phyloP scores from a whole-genome alignment of 2,329 filamentous ascomycete genomes.

The Botrytis squamosa region DNA sequence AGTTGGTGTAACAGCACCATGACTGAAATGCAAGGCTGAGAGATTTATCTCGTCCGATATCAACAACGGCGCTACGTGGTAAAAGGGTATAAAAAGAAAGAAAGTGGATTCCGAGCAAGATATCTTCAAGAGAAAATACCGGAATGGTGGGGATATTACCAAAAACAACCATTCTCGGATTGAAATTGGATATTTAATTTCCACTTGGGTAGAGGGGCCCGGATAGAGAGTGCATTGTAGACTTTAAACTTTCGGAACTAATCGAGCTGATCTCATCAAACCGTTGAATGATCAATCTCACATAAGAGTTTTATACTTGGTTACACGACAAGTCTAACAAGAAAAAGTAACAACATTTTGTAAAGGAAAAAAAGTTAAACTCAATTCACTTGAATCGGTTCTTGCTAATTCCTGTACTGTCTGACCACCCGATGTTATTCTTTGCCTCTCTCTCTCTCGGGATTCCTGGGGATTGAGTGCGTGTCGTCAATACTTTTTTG shows the following conservation, averaged over 20 bases:
- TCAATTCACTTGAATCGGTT: constrained; percentile 8
- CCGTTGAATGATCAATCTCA: constrained; percentile 3
- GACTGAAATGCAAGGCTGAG: constrained; percentile 22
- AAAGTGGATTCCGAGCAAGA: neutral
- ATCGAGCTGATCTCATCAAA: neutral
- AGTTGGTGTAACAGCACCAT: neutral
- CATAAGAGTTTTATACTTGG: neutral
- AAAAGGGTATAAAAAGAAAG: constrained; percentile 3
- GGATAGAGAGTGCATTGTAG: neutral
- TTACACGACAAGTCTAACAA: neutral
- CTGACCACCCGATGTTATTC: neutral
- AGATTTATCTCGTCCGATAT: constrained; percentile 7
- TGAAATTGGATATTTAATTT: neutral
- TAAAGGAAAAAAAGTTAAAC: neutral
- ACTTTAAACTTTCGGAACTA: neutral
- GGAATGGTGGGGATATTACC: neutral
- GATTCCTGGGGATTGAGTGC: neutral
- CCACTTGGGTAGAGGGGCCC: neutral
- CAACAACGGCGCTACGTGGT: neutral
- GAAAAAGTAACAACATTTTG: neutral
- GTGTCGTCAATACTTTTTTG: neutral
- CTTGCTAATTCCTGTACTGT: neutral
- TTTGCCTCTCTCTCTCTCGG: neutral
- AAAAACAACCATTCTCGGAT: neutral
- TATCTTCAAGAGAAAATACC: constrained; percentile 6